Evolutionary conservation across 371 early-diverging fungal species (phyloP).

Genomic region (Ordospora pajunii): DNA sequence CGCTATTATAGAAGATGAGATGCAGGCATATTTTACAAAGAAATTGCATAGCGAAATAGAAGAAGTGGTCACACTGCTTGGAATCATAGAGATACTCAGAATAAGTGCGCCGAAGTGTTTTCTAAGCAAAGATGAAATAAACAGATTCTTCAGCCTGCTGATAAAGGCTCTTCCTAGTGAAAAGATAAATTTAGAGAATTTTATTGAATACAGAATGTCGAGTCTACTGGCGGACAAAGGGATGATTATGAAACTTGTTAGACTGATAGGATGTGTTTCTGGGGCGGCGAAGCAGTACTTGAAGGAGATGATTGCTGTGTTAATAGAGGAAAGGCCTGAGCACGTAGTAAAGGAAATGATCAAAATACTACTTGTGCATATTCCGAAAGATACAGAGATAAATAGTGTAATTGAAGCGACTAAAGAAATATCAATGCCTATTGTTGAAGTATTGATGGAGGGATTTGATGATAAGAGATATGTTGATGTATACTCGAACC

Average conservation of each 20-base stretch:
- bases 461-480: neutral
- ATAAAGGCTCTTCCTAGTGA: neutral
- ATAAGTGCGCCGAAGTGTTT: slow-evolving; percentile 1
- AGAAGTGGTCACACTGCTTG: neutral
- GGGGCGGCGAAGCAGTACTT: neutral
- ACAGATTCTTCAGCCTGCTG: neutral
- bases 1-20: neutral
- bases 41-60: neutral
- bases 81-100: neutral
- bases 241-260: neutral
- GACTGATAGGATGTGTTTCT: neutral
- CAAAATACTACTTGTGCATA: neutral
- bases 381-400: neutral
- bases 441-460: neutral
- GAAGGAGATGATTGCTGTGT: neutral
- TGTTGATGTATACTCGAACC: neutral
- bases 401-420: neutral
- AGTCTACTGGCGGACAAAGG: neutral
- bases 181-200: slow-evolving; percentile 3
- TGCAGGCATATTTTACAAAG: neutral
- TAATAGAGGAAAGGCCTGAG: neutral
- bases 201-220: neutral
- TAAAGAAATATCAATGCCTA: neutral
- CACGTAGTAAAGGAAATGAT: neutral
- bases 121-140: neutral